These are phyloP conservation scores for Priceomyces carsonii DNA, from an alignment of 805 yeast genomes.

Conservation along the genomic window DNA sequence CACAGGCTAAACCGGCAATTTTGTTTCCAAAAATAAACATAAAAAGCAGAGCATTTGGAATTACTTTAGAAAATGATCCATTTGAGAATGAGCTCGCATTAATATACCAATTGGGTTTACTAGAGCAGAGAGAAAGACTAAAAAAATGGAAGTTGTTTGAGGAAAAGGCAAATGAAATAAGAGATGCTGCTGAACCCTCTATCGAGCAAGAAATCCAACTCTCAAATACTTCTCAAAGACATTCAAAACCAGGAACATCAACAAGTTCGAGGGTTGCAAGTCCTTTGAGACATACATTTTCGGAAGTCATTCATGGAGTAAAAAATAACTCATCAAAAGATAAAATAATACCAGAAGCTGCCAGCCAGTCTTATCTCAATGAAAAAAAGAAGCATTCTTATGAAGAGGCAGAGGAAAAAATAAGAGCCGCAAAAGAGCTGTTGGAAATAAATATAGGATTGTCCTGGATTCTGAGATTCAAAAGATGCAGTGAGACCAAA, in stretches of 20 bases:
- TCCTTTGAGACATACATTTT: constrained; percentile 9
- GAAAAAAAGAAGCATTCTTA: too few relatives aligned
- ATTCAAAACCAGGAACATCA: neutral
- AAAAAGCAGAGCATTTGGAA: constrained; percentile 53
- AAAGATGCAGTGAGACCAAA: constrained; percentile 23
- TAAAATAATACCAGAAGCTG: too few relatives aligned
- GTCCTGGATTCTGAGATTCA: constrained; percentile 36
- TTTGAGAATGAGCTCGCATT: constrained; percentile 74
- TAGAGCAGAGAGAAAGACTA: constrained; percentile 64
- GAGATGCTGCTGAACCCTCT: constrained; percentile 13
- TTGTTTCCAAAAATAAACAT: constrained; percentile 59
- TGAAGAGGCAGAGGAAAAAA: constrained; percentile 27
- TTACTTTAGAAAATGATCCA: constrained; percentile 84
- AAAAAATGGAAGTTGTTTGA: constrained; percentile 47
- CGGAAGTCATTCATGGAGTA: neutral
- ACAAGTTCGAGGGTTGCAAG: constrained; percentile 5
- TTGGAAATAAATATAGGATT: constrained; percentile 28
- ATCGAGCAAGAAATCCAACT: constrained; percentile 13
- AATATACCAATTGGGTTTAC: constrained; percentile 62
- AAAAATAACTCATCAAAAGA: neutral
- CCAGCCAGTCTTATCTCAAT: too few relatives aligned
- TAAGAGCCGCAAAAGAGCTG: constrained; percentile 25
- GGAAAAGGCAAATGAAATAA: constrained; percentile 19
- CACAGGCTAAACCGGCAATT: constrained; percentile 38
- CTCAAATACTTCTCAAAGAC: constrained; percentile 7